Base-by-base conservation (phyloP, 1,284 basidiomycete genomes). In the Ustilago shanxiensis region DNA sequence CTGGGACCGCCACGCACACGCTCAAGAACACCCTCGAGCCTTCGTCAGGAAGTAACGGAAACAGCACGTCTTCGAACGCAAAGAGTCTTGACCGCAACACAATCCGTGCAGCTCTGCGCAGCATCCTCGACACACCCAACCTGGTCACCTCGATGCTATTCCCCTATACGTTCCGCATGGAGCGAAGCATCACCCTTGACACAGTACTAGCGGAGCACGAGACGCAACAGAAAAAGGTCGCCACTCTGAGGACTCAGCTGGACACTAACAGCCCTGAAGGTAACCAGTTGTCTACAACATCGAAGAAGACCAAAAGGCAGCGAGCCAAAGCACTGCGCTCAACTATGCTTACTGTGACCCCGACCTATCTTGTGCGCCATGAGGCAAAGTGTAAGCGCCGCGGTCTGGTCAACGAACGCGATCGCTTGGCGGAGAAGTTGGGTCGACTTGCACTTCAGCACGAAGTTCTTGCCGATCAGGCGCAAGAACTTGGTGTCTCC, bases 131-230 rank as follows among this genome's bases (percentile, higher is more conserved):
- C 57, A 79, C 80, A 7, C 80, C 79, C 35, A 68, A 77, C 45
- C 57, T 79, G 50, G 49, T 80, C 61, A 72, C 80, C 6, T 78
- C 79, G 8, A 74, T 79, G 63, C 66, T 82, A 8, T 82, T 81
- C 29, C 80, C 80, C 1, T 75, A 72, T 35, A 59, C 69, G 2
- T 77, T 77, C 53, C 66, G 56, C 26, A 9, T 57, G 3, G 74
- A 77, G 45, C 60, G 59, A 26, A 60, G 60, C 37, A 63, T 69
- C 60, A 72, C 47, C 11, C 66, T 77, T 18, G 62, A 72, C 26
- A 60, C 51, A 1, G 60, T 71, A 8, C 55, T 35, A 2, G 71
- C 54, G 2, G 71, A 73, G 11, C 58, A 45, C 20, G 62, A 73
- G 13, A 52, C 29, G 0, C 70, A 72, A 47, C 51, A 61, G 20